Conservation (phyloP, 2,329 filamentous ascomycete species). For the Aureobasidium sp. region DNA sequence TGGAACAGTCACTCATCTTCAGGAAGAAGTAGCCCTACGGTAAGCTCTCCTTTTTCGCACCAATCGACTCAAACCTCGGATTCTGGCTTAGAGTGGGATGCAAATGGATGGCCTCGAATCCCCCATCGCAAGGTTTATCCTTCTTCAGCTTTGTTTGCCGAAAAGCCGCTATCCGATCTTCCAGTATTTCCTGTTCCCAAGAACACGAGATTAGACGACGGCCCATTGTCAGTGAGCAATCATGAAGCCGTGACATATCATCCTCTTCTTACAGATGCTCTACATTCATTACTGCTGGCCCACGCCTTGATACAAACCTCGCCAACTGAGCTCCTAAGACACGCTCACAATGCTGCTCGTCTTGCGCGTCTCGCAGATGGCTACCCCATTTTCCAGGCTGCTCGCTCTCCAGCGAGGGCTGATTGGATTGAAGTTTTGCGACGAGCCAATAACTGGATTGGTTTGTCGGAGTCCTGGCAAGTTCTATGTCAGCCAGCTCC, state of each 20-base stretch:
- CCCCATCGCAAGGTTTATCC: slow-evolving; percentile 46
- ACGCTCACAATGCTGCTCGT: slow-evolving; percentile 74
- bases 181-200: slow-evolving; percentile 56
- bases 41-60: slow-evolving; percentile 41
- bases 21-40: slow-evolving; percentile 17
- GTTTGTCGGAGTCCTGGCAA: slow-evolving; percentile 61
- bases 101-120: slow-evolving; percentile 39
- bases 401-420: slow-evolving; percentile 61
- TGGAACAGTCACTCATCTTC: slow-evolving; percentile 17
- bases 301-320: slow-evolving; percentile 77
- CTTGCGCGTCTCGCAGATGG: slow-evolving; percentile 67
- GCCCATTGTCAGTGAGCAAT: slow-evolving; percentile 32
- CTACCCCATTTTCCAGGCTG: slow-evolving; percentile 71
- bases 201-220: slow-evolving; percentile 20
- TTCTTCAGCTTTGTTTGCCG: slow-evolving; percentile 61
- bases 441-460: slow-evolving; percentile 61
- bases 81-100: slow-evolving; percentile 25
- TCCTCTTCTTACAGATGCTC: slow-evolving; percentile 68
- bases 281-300: slow-evolving; percentile 70
- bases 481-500: slow-evolving; percentile 52
- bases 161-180: slow-evolving; percentile 58
- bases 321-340: slow-evolving; percentile 66
- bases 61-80: slow-evolving; percentile 22
- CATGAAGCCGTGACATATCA: slow-evolving; percentile 71
- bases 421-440: slow-evolving; percentile 76